Base-by-base conservation (phyloP, 2,329 filamentous ascomycete species). In the Diaporthe citriasiana region DNA sequence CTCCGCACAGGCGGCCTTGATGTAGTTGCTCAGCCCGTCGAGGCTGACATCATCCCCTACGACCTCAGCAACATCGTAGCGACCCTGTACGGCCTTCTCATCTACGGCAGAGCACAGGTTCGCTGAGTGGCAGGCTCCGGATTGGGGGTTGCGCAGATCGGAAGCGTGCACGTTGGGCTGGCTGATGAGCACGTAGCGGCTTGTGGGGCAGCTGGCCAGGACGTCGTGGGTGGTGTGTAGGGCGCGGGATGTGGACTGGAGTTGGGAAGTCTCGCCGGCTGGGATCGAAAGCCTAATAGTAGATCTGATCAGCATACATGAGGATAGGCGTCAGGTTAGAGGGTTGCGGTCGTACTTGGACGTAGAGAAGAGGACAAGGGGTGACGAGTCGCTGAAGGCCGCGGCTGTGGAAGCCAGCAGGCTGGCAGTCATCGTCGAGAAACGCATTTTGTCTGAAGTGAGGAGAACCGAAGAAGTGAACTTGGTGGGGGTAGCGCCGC, bases 351-450 rank as follows among this genome's bases (percentile, higher is more conserved):
- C 92, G 80, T 92, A 98, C 95, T 92, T 87, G 76, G 93, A 89
- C 59, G 93, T 96, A 42, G 96, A 98, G 82, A 97, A 93, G 77
- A 98, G 86, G 81, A 98, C 89, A 83, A 98, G 97, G 25, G 97
- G 96, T 71, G 94, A 95, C 2, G 95, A 95, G 83, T 98, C 93
- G 76, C 90, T 91, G 82, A 98, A 97, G 35, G 94, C 95, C 76
- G 91, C 86, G 57, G 88, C 91, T 33, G 88, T 87, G 75, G 89
- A 87, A 77, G 89, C 87, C 79, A 88, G 88, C 80, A 90, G 83
- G 68, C 89, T 81, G 78, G 87, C 82, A 75, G 86, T 83, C 80
- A 88, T 80, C 80, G 84, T 81, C 72, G 87, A 88, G 79, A 88
- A 80, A 86, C 87, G 89, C 90, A 92, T 92, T 76, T 78, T 84